Percentiles rank a stretch among this genome's conserved stretches.
phyloP scores from a whole-genome alignment of 2,329 filamentous ascomycete species.

The Aspergillus brasiliensis region DNA sequence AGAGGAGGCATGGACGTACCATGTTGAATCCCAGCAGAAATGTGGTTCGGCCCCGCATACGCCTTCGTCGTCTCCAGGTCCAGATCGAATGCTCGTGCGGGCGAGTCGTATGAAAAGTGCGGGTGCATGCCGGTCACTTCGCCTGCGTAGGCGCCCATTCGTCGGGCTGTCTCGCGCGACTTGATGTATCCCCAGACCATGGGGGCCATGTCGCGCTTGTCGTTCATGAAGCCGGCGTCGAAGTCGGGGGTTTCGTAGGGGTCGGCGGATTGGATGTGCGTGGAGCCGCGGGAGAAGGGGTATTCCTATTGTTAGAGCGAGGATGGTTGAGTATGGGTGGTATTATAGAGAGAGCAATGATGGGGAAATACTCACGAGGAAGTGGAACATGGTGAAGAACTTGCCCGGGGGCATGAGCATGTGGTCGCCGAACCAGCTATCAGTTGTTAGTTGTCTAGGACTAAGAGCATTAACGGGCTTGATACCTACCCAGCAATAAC shows the following conservation, averaged over 20 bases:
- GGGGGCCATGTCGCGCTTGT: constrained; percentile 79
- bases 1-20: constrained; percentile 47
- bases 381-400: constrained; percentile 84
- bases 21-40: constrained; percentile 72
- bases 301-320: constrained; percentile 54
- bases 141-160: constrained; percentile 76
- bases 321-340: background rate
- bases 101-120: constrained; percentile 70
- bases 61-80: constrained; percentile 73
- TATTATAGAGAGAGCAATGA: background rate
- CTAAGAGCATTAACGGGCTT: background rate
- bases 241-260: constrained; percentile 77
- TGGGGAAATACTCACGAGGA: constrained; percentile 50
- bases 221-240: constrained; percentile 82
- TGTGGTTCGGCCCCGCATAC: constrained; percentile 72
- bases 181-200: constrained; percentile 87
- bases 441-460: constrained; percentile 7
- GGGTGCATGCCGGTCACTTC: constrained; percentile 70
- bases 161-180: constrained; percentile 74
- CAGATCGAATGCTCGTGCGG: constrained; percentile 70
- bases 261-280: constrained; percentile 70
- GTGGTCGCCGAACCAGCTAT: constrained; percentile 50
- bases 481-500: constrained; percentile 64
- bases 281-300: constrained; percentile 72
- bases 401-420: constrained; percentile 71